Evolutionary conservation across 2,329 filamentous ascomycete genomes (phyloP).

Genomic region (Aspergillus awamori): DNA sequence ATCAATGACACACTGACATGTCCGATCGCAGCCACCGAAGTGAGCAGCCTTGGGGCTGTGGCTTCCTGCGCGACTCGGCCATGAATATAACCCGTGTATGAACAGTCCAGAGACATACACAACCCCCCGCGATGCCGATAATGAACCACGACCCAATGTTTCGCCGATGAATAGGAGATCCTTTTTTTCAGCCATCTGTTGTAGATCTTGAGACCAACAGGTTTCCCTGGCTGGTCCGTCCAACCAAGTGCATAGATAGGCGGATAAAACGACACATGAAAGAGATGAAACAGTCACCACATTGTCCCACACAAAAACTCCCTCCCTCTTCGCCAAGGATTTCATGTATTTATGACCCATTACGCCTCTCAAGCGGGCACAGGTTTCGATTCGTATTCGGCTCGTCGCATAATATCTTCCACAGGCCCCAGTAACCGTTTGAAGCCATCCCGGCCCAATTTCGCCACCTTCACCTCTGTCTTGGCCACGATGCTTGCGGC

Average conservation of each 20-base stretch:
- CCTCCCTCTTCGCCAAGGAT: conserved; percentile 13
- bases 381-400: conserved; percentile 44
- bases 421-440: conserved; percentile 90
- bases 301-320: conserved; percentile 4
- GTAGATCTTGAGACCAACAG: conserved; percentile 13
- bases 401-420: conserved; percentile 87
- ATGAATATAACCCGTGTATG: conserved; percentile 11
- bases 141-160: conserved; percentile 15
- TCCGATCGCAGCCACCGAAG: not conserved
- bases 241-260: conserved; percentile 9
- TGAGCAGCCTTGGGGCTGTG: not conserved
- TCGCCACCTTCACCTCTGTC: conserved; percentile 90
- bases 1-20: not conserved
- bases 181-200: conserved; percentile 18
- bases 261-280: conserved; percentile 11
- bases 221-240: conserved; percentile 17
- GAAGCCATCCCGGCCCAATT: conserved; percentile 90
- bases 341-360: conserved; percentile 12
- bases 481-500: conserved; percentile 84
- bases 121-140: conserved; percentile 12
- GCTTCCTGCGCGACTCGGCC: not conserved
- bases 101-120: conserved; percentile 9
- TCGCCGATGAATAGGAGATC: conserved; percentile 14
- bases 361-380: conserved; percentile 28
- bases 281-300: conserved; percentile 15